These are phyloP conservation scores for Vitis labrusca DNA, from an alignment of 164 flowering plant genomes.

Conservation along the genomic window DNA sequence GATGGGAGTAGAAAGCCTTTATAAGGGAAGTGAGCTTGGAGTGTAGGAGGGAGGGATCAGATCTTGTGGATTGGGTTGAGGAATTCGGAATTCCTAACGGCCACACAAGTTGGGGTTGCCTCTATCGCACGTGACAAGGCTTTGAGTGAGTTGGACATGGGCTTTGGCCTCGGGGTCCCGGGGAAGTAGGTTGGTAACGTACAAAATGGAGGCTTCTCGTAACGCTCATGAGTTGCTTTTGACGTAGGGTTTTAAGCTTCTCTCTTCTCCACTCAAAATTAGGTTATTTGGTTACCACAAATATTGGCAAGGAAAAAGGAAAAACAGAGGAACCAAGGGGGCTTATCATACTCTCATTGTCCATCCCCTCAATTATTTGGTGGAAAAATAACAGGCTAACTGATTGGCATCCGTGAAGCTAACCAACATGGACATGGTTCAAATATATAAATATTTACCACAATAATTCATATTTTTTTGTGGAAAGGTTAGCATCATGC, in stretches of 20 bases:
- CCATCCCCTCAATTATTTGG: no score
- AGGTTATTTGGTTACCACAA: not conserved
- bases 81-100: constrained; percentile 8
- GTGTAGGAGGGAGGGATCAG: not conserved
- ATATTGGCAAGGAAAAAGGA: not conserved
- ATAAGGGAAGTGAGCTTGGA: not conserved
- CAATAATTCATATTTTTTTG: no score
- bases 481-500: no score
- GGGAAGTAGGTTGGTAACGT: not conserved
- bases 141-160: constrained; percentile 11
- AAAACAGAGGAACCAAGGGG: not conserved
- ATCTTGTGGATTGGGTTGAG: constrained; percentile 8
- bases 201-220: constrained; percentile 24
- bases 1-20: not conserved
- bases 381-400: no score
- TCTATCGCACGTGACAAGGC: not conserved
- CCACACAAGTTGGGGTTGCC: constrained; percentile 12
- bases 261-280: not conserved
- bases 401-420: no score
- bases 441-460: no score
- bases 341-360: no score
- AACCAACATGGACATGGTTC: no score
- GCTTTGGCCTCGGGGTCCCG: not conserved
- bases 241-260: not conserved
- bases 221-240: not conserved